Percentiles rank a stretch among this genome's conserved stretches.
Conservation (phyloP, 2,329 filamentous ascomycete species). For the Cladosporium sp. region DNA sequence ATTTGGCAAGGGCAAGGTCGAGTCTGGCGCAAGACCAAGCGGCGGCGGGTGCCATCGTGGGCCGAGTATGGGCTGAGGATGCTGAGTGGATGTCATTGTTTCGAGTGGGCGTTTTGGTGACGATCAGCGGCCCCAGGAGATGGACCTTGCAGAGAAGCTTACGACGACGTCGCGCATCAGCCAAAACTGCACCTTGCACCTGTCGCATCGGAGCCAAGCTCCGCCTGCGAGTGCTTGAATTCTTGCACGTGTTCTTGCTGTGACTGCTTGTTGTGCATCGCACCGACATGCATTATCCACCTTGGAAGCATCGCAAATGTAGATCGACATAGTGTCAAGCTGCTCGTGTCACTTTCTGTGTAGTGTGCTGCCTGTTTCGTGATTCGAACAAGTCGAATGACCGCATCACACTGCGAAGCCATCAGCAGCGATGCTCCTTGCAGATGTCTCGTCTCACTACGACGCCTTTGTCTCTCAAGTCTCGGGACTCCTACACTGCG, state of each 20-base stretch:
- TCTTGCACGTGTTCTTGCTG: background rate
- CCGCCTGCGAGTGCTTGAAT: background rate
- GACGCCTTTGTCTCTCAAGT: background rate
- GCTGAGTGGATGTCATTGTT: background rate
- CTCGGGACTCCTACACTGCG: background rate
- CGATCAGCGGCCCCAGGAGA: slow-evolving; percentile 7
- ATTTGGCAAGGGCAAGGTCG: background rate
- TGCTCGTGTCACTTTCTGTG: too few relatives aligned
- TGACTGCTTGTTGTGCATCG: too few relatives aligned
- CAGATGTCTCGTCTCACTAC: background rate
- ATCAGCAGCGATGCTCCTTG: background rate
- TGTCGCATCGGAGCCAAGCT: background rate
- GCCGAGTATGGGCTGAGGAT: background rate
- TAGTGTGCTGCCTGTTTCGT: too few relatives aligned
- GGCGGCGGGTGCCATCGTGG: background rate
- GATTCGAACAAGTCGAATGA: too few relatives aligned
- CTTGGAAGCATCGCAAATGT: too few relatives aligned
- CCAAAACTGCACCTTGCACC: too few relatives aligned
- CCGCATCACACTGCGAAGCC: background rate
- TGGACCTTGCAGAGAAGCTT: slow-evolving; percentile 6
- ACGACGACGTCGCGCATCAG: background rate
- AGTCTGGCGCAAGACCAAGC: background rate
- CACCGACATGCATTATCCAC: too few relatives aligned
- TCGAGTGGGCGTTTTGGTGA: background rate
- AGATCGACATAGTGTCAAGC: too few relatives aligned